These are phyloP conservation scores for Fraxinus platypoda DNA, from an alignment of 305 asterid genomes.

Conservation along the genomic window DNA sequence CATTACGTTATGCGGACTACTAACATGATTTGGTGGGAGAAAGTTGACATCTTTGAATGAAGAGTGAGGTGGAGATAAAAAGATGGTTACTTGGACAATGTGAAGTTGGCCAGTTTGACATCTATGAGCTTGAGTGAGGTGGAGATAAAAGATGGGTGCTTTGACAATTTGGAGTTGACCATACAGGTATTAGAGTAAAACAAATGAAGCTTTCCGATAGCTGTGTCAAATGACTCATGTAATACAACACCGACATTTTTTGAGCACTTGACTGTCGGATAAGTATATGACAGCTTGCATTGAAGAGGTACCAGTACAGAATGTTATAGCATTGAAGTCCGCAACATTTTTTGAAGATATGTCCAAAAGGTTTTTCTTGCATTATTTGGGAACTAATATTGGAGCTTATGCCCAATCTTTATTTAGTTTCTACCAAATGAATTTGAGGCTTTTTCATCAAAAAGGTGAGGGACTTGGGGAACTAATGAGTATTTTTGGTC, in stretches of 20 bases:
- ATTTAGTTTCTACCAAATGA: not conserved
- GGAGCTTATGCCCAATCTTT: not conserved
- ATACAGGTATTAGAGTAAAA: not conserved
- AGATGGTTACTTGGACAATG: not conserved
- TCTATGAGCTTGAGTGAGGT: not conserved
- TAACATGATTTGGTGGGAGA: not conserved
- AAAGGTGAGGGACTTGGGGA: not conserved
- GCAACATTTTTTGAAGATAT: not conserved
- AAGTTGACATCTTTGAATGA: not conserved
- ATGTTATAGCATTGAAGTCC: not conserved
- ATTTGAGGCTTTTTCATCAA: not conserved
- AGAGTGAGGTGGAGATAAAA: not conserved
- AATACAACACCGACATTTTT: not conserved
- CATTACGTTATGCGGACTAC: not conserved
- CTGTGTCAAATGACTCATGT: not conserved
- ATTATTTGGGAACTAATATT: not conserved
- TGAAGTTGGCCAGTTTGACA: not conserved
- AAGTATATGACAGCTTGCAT: not conserved
- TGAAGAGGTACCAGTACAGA: not conserved
- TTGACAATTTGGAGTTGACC: not conserved
- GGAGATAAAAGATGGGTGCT: not conserved
- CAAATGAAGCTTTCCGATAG: not conserved
- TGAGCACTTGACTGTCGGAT: not conserved
- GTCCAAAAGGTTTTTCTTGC: not conserved
- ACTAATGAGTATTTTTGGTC: not conserved